Evolutionary conservation across 2,329 filamentous ascomycete species (phyloP), one percentile per base, ranked within the genome.

Genomic region (Paecilomyces sp.): DNA sequence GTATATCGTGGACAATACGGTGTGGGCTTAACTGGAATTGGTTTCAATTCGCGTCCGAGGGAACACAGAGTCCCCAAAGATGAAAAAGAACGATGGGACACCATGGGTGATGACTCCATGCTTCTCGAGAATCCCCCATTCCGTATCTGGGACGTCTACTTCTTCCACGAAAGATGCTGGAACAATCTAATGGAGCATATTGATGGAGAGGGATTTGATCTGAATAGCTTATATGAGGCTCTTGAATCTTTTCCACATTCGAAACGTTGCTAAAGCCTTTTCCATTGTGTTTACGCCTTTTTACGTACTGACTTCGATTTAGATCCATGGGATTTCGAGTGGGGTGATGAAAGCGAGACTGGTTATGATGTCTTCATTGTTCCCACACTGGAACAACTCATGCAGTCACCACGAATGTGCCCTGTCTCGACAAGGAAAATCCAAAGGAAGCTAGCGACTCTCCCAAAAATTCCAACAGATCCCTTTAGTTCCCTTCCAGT

Each of bases 401-500:
- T 47, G 41, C 41, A 47, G 18, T 47, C n/a, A 47, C 41, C 41
- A 9, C 5, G 18, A 22, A 1, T 15, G 41, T 11, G 5, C 41
- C 41, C 41, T 18, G 4, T 8, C 1, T 3, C 9, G 9, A n/a
- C 41, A 18, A 22, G n/a, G 7, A 1, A 47, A 0, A 9, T 47
- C 4, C 18, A 15, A 47, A 2, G 18, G 9, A 18, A 9, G n/a
- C 41, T n/a, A 41, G n/a, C 13, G n/a, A n/a, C 5, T 41, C 2
- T 22, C 41, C n/a, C 6, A 1, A 6, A 7, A 47, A 47, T 3
- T 47, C n/a, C 41, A 25, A 57, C 41, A 2, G 56, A 57, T 53
- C 9, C 8, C 4, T 57, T 57, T 31, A 30, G 12, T 22, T 30
- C 24, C 15, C 33, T 65, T 22, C 58, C 63, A 11, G 15, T 62